Conservation (phyloP, 2,329 filamentous ascomycete species). For the Calonectria ilicicola region DNA sequence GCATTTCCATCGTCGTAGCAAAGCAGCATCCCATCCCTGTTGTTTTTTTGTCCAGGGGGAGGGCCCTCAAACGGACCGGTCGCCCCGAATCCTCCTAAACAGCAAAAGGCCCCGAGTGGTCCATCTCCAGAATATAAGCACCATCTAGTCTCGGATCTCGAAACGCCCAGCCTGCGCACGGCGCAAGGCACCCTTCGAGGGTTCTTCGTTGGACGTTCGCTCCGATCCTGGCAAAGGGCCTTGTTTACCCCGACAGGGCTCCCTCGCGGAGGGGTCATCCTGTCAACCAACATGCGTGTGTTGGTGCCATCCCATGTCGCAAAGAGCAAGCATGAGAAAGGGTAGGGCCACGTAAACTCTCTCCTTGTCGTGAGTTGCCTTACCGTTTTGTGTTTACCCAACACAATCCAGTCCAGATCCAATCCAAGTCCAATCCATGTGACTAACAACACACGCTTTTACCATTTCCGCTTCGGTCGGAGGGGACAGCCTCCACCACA, state of each 20-base stretch:
- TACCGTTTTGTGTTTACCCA: neutral
- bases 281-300: neutral
- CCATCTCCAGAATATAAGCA: constrained; percentile 13
- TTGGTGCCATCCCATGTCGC: neutral
- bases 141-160: constrained; percentile 22
- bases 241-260: neutral
- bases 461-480: constrained; percentile 48
- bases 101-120: neutral
- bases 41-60: neutral
- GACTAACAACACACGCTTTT: neutral
- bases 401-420: neutral
- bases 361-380: neutral
- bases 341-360: constrained; percentile 3
- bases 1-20: constrained; percentile 6
- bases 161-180: constrained; percentile 9
- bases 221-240: neutral
- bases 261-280: neutral
- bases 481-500: constrained; percentile 52
- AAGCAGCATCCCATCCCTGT: neutral
- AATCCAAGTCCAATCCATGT: neutral
- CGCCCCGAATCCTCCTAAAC: constrained; percentile 2
- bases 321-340: neutral
- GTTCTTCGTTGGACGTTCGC: neutral
- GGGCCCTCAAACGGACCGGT: constrained; percentile 15
- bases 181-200: constrained; percentile 6